Conservation (phyloP, 2,329 filamentous ascomycete species). For the Pseudopyrenochaeta lycopersici region DNA sequence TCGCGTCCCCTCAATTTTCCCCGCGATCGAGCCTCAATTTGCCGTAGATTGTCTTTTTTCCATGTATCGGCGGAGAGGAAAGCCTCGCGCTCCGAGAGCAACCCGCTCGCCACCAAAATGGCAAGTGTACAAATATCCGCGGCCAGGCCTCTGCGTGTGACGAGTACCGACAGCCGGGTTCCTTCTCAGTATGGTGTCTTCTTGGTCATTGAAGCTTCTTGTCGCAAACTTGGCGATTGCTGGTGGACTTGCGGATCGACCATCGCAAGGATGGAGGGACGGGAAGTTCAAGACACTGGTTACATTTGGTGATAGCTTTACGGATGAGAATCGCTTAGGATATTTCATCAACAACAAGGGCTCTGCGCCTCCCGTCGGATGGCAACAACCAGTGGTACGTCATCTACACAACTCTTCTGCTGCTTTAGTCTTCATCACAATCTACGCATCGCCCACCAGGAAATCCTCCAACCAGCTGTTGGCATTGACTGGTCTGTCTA, state of each 20-base stretch:
- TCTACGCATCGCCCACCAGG: neutral
- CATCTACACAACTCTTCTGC: neutral
- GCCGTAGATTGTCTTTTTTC: constrained; percentile 8
- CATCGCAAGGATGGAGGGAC: constrained; percentile 46
- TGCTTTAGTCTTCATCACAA: neutral
- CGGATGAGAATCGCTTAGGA: constrained; percentile 72
- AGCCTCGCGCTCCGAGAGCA: constrained; percentile 7
- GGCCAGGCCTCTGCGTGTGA: neutral
- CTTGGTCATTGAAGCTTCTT: constrained; percentile 30
- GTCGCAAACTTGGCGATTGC: constrained; percentile 29
- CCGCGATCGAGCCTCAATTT: constrained; percentile 22
- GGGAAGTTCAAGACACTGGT: constrained; percentile 69
- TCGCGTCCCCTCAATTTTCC: constrained; percentile 22
- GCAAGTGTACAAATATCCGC: constrained; percentile 25
- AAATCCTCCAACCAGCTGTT: neutral
- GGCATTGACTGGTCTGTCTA: no score
- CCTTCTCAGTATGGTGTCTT: constrained; percentile 27
- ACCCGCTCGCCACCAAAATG: constrained; percentile 7
- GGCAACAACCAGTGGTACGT: constrained; percentile 57
- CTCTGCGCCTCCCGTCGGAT: constrained; percentile 70
- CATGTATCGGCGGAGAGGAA: constrained; percentile 22
- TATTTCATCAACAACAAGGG: constrained; percentile 69
- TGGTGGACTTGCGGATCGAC: constrained; percentile 16
- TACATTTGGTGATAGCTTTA: constrained; percentile 79
- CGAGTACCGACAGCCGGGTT: constrained; percentile 4